These are phyloP conservation scores for Berkeleyomyces basicola DNA, from an alignment of 2,329 filamentous ascomycete genomes.

Conservation along the genomic window DNA sequence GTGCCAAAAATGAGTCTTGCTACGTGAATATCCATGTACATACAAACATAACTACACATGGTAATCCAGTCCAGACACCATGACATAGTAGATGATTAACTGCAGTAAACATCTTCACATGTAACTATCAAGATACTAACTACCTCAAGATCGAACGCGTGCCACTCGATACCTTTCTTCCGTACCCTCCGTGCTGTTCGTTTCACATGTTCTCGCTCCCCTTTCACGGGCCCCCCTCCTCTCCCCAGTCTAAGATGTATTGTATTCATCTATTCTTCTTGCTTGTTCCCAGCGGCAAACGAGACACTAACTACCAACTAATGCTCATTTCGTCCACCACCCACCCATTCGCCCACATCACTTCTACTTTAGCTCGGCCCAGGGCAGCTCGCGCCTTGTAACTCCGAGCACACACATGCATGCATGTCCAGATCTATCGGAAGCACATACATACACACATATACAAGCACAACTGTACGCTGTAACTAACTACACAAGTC, in stretches of 20 bases:
- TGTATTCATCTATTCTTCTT: neutral
- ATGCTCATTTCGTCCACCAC: neutral
- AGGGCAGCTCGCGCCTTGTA: neutral
- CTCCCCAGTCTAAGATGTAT: neutral
- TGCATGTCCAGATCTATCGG: neutral
- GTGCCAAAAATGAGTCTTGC: too few relatives aligned
- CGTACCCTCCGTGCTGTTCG: too few relatives aligned
- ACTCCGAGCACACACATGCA: neutral
- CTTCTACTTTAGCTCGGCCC: neutral
- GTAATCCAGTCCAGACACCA: too few relatives aligned
- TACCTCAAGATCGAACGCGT: too few relatives aligned
- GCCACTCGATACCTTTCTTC: too few relatives aligned
- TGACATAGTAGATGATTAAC: too few relatives aligned
- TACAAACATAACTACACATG: too few relatives aligned
- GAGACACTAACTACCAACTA: neutral
- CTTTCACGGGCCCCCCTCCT: neutral
- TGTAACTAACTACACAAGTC: neutral
- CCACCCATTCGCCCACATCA: neutral
- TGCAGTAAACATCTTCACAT: too few relatives aligned
- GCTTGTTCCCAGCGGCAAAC: neutral
- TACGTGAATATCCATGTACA: too few relatives aligned
- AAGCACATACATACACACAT: neutral
- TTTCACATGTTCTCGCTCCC: too few relatives aligned
- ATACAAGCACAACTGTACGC: neutral
- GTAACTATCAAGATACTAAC: too few relatives aligned